Conservation (phyloP, 176 grass and related monocot genomes). For the Zoysia pacifica region DNA sequence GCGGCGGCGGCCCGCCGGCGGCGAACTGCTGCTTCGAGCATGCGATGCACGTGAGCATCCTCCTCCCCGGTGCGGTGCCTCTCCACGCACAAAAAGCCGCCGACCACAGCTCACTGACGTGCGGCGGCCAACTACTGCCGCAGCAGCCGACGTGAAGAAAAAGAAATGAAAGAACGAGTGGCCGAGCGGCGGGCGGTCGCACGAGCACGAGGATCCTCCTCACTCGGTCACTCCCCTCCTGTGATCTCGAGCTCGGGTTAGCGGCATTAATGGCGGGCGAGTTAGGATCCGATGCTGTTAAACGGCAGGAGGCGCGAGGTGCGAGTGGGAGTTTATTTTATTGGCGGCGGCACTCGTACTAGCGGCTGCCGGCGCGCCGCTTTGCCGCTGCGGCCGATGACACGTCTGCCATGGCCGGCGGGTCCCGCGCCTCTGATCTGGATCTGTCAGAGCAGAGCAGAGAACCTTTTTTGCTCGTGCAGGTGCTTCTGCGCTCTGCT, state of each 20-base stretch:
- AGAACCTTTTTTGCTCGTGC: slow-evolving; percentile 7
- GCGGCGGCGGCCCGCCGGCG: slow-evolving; percentile 44
- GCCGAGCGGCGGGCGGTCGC: not conserved
- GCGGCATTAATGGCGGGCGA: slow-evolving; percentile 45
- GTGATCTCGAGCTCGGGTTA: slow-evolving; percentile 49
- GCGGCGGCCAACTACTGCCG: not conserved
- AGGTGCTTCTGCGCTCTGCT: slow-evolving; percentile 1
- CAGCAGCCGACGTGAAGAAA: not conserved
- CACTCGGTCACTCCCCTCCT: not conserved
- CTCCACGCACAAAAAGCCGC: not conserved
- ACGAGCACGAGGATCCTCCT: not conserved
- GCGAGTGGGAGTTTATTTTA: slow-evolving; percentile 46
- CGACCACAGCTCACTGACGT: not conserved
- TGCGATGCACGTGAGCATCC: slow-evolving; percentile 96
- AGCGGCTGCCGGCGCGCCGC: not conserved
- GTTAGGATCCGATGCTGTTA: slow-evolving; percentile 32
- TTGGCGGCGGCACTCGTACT: not conserved
- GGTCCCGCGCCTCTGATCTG: not conserved
- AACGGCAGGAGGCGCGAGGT: slow-evolving; percentile 31
- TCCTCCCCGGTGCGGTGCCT: not conserved
- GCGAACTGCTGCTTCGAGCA: slow-evolving; percentile 85
- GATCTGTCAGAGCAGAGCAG: not conserved
- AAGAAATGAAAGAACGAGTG: not conserved
- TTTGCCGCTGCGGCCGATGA: slow-evolving; percentile 21
- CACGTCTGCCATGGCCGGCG: slow-evolving; percentile 5